These are phyloP conservation scores for Azolla pinnata DNA, from an alignment of 75 land plant species.

Conservation along the genomic window DNA sequence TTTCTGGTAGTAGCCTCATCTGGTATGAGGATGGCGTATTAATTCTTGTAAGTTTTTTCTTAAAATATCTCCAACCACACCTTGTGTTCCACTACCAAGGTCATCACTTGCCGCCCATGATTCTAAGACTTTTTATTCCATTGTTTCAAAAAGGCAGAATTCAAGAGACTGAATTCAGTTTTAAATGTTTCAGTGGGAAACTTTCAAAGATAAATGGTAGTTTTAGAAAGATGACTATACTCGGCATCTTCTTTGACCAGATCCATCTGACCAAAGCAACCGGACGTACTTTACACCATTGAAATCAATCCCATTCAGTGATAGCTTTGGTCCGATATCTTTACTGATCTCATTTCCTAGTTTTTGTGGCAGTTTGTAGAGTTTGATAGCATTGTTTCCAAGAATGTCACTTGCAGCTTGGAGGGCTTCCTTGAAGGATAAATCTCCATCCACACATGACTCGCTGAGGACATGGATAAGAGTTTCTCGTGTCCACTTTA, in stretches of 20 bases:
- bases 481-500: conserved; percentile 71
- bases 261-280: conserved; percentile 71
- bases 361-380: conserved; percentile 48
- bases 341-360: background rate
- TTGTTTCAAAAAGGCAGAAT: background rate
- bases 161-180: background rate
- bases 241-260: conserved; percentile 86
- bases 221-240: conserved; percentile 17
- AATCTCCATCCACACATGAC: conserved; percentile 79
- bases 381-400: conserved; percentile 43
- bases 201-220: background rate
- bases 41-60: too few species aligned
- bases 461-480: conserved; percentile 53
- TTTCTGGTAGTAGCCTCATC: too few species aligned
- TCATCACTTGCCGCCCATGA: too few species aligned
- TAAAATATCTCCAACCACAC: too few species aligned
- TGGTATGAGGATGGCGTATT: too few species aligned
- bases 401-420: conserved; percentile 62
- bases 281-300: conserved; percentile 51
- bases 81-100: too few species aligned
- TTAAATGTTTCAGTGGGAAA: background rate
- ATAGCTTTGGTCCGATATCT: background rate
- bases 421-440: conserved; percentile 62
- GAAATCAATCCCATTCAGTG: background rate
- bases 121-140: background rate